These are phyloP conservation scores for Zymoseptoria crescenta DNA, from an alignment of 2,329 filamentous ascomycete species.

Conservation along the genomic window DNA sequence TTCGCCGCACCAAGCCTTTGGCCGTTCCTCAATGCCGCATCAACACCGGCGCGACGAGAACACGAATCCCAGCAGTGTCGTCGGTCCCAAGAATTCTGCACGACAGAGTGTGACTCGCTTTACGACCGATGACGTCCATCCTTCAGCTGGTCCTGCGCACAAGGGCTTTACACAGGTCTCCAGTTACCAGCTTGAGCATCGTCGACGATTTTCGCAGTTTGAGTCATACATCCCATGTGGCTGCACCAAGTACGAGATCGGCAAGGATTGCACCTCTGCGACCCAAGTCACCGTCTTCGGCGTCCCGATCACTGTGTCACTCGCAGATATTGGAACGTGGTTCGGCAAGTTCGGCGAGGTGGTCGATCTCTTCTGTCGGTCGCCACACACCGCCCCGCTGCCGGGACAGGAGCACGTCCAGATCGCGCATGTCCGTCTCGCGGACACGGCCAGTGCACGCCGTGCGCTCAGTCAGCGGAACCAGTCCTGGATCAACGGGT, in stretches of 20 bases:
- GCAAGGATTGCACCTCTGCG: constrained; percentile 11
- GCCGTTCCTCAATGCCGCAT: neutral
- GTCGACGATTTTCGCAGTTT: neutral
- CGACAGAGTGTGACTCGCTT: neutral
- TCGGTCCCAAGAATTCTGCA: neutral
- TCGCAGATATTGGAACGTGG: constrained; percentile 2
- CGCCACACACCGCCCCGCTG: neutral
- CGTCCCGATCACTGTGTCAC: neutral
- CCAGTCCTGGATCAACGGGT: constrained; percentile 1
- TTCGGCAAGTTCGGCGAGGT: constrained; percentile 12
- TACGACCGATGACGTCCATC: neutral
- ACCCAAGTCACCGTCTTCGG: constrained; percentile 14
- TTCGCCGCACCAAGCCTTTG: neutral
- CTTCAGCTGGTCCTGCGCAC: neutral
- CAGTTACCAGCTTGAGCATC: neutral
- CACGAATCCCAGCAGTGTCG: neutral
- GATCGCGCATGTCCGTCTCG: neutral
- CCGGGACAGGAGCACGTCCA: neutral
- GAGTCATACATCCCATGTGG: neutral
- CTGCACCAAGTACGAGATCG: constrained; percentile 10
- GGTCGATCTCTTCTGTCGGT: neutral
- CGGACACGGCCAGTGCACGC: neutral
- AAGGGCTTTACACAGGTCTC: neutral
- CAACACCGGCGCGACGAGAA: neutral
- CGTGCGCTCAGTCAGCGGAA: constrained; percentile 1